Evolutionary conservation across 2,329 filamentous ascomycete genomes (phyloP).

Genomic region (Aspergillus sp.): DNA sequence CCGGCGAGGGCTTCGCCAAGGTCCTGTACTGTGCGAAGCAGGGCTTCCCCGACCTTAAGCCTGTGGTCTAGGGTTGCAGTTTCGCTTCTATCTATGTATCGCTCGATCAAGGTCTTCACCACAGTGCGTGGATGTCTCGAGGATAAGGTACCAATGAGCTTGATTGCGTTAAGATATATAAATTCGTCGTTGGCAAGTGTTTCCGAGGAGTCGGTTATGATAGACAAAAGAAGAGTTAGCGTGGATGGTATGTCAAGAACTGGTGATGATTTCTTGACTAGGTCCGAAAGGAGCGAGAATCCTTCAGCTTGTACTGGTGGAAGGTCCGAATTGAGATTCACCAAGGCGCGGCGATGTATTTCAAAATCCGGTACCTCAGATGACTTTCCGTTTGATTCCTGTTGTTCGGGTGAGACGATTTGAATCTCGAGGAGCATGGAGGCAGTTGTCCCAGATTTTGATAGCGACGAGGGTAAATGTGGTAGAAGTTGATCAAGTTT

Average conservation of each 20-base stretch:
- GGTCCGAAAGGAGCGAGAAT: slow-evolving; percentile 39
- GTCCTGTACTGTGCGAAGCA: slow-evolving; percentile 43
- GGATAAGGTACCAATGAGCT: slow-evolving; percentile 40
- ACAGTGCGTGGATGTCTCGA: slow-evolving; percentile 44
- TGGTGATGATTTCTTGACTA: slow-evolving; percentile 43
- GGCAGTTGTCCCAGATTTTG: slow-evolving; percentile 40
- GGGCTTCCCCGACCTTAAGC: slow-evolving; percentile 42
- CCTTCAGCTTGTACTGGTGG: slow-evolving; percentile 46
- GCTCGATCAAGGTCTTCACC: slow-evolving; percentile 40
- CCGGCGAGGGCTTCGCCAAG: slow-evolving; percentile 39
- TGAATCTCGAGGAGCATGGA: slow-evolving; percentile 46
- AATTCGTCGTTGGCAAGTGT: slow-evolving; percentile 40
- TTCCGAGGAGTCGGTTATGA: slow-evolving; percentile 37
- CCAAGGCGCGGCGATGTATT: slow-evolving; percentile 42
- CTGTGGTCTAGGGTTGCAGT: slow-evolving; percentile 39
- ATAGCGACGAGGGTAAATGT: slow-evolving; percentile 31
- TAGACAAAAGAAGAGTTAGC: slow-evolving; percentile 39
- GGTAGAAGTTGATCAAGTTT: slow-evolving; percentile 38
- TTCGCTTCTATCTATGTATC: slow-evolving; percentile 41
- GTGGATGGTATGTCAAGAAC: slow-evolving; percentile 46
- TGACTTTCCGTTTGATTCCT: slow-evolving; percentile 19
- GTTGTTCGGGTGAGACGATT: slow-evolving; percentile 28
- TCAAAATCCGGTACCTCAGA: slow-evolving; percentile 39
- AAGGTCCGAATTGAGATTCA: slow-evolving; percentile 40
- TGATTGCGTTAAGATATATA: slow-evolving; percentile 46